Evolutionary conservation across 1,139 yeast genomes (phyloP), one percentile per base, ranked within the genome.

Genomic region (Petasospora fabianii): DNA sequence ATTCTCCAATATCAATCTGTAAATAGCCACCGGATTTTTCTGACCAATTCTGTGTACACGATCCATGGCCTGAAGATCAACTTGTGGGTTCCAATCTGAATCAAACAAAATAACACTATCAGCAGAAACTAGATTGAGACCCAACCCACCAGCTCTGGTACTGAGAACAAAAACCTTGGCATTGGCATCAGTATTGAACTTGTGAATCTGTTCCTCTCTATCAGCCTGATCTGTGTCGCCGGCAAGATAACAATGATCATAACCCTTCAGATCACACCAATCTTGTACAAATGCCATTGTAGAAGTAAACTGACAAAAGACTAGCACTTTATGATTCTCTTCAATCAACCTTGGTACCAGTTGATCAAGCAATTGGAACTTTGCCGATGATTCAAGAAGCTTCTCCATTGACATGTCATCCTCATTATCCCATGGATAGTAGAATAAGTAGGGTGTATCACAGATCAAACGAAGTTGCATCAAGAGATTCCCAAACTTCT

Each of bases 11-110:
- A 88, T 80, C 31, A 92, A 70, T 44, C 97, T 71, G 56, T 78
- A 86, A 2, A 92, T 76, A 32, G 86, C 71, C 3, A 88, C 96
- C 0, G 96, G 96, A 39, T 74, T 78, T 1, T 66, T 70, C 60
- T 92, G 98, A 0, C 98, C 97, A 42, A 92, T 86, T 56, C 98
- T 69, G 59, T 92, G 97, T 12, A 86, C 95, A 43, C 98, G 71
- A 56, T 90, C 97, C 76, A 92, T 92, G 0, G 97, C 97, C 59
- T 92, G 98, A 36, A 88, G 65, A 60, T 92, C 97, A 51, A 87
- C 90, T 57, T 92, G 97, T 0, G 98, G 98, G 54, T 92, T 92
- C 96, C 97, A 90, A 58, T 92, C 97, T 44, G 86, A 84, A 56
- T 92, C 98, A 58, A 86, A 88, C 13, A 92, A 56, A 4, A 92